Percentiles rank a stretch among this genome's conserved stretches.
These are phyloP conservation scores for Hypoxylon sp. DNA, from an alignment of 2,329 filamentous ascomycete species.

Conservation along the genomic window DNA sequence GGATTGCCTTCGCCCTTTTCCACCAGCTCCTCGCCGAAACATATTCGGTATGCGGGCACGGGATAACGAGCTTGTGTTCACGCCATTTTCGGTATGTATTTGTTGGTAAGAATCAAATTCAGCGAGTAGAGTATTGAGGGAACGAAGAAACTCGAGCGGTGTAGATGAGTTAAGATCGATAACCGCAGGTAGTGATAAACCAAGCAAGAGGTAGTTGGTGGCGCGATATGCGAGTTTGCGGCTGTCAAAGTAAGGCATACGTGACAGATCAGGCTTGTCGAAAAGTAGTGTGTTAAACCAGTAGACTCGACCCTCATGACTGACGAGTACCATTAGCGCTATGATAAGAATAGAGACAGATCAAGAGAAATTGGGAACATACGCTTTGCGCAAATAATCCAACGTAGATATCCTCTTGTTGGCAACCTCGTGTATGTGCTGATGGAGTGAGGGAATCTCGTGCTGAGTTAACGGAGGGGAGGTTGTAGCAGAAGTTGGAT, in stretches of 20 bases:
- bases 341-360: background rate
- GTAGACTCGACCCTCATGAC: constrained; percentile 92
- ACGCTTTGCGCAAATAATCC: constrained; percentile 93
- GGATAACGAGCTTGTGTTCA: constrained; percentile 72
- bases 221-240: constrained; percentile 88
- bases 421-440: constrained; percentile 82
- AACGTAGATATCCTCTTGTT: constrained; percentile 94
- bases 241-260: constrained; percentile 85
- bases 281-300: constrained; percentile 99
- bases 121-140: constrained; percentile 81
- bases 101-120: constrained; percentile 96
- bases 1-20: constrained; percentile 65
- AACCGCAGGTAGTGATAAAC: constrained; percentile 87
- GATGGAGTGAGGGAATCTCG: constrained; percentile 61
- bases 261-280: constrained; percentile 79
- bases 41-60: constrained; percentile 83
- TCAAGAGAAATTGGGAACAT: constrained; percentile 50
- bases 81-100: constrained; percentile 80
- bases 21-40: constrained; percentile 73
- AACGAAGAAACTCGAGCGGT: constrained; percentile 84
- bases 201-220: constrained; percentile 91
- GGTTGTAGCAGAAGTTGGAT: constrained; percentile 38
- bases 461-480: constrained; percentile 44
- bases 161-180: constrained; percentile 85
- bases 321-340: constrained; percentile 48